Conservation (phyloP, 1,284 basidiomycete species). For the Rhodotorula sp. region DNA sequence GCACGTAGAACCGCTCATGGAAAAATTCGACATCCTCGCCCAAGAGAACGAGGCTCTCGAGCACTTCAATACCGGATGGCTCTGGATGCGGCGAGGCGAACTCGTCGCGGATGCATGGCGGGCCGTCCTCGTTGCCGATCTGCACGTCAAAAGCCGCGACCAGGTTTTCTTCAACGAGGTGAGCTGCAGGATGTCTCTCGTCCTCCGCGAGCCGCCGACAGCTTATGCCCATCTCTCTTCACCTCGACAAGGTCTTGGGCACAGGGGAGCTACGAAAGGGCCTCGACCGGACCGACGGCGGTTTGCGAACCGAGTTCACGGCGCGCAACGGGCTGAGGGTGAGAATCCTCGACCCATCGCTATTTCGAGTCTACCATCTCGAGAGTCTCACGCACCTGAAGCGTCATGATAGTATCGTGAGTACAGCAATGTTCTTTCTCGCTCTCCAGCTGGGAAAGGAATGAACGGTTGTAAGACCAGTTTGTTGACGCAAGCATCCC, state of each 20-base stretch:
- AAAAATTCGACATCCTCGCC: conserved; percentile 19
- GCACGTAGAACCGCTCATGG: conserved; percentile 29
- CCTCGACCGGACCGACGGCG: neutral
- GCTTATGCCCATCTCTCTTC: neutral
- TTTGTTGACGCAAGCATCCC: neutral
- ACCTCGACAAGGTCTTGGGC: neutral
- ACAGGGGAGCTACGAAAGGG: neutral
- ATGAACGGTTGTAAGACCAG: no score
- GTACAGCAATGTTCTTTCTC: neutral
- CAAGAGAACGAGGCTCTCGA: conserved; percentile 32
- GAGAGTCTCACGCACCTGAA: neutral
- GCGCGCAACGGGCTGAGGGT: conserved; percentile 24
- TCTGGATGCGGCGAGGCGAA: conserved; percentile 26
- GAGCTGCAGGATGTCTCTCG: neutral
- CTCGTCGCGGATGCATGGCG: conserved; percentile 23
- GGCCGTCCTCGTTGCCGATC: conserved; percentile 28
- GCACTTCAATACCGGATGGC: conserved; percentile 34
- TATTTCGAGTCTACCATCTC: conserved; percentile 23
- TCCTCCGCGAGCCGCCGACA: no score
- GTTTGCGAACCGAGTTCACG: conserved; percentile 18
- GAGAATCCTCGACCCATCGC: conserved; percentile 18
- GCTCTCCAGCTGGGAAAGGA: no score
- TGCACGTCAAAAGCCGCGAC: conserved; percentile 19
- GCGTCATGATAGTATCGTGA: conserved; percentile 12
- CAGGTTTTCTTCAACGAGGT: conserved; percentile 35